Percentiles rank a stretch among this genome's conserved stretches.
phyloP scores from a whole-genome alignment of 495 filamentous ascomycete species.

The Podospora pseudocomata region DNA sequence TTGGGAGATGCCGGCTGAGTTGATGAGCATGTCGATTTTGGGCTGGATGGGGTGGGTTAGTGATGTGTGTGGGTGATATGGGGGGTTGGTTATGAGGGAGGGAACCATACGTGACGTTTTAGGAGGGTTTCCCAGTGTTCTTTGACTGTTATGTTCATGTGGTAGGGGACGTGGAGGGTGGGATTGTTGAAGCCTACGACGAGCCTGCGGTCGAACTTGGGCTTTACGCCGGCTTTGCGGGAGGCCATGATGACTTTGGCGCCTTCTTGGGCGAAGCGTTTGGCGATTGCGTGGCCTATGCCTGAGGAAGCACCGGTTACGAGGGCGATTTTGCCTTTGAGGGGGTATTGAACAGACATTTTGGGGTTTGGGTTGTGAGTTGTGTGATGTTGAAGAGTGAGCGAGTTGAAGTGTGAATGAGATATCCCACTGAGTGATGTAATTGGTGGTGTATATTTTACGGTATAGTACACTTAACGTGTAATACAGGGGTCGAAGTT shows the following conservation, averaged over 20 bases:
- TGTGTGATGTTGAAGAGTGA: background rate
- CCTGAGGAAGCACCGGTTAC: constrained; percentile 41
- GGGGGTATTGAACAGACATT: constrained; percentile 14
- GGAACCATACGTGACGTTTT: constrained; percentile 3
- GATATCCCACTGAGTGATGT: background rate
- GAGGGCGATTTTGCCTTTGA: constrained; percentile 36
- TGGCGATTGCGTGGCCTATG: constrained; percentile 56
- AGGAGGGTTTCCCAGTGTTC: constrained; percentile 24
- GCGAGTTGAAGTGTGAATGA: background rate
- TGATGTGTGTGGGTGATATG: background rate
- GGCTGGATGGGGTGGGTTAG: background rate
- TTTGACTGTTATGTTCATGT: constrained; percentile 25
- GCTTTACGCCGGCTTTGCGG: constrained; percentile 25
- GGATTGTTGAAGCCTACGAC: background rate
- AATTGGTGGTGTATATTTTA: background rate
- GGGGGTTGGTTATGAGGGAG: constrained; percentile 5
- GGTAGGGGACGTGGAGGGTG: constrained; percentile 15
- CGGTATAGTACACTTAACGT: background rate
- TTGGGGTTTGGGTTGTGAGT: background rate
- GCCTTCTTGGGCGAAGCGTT: constrained; percentile 60
- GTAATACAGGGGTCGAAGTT: background rate
- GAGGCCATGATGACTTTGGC: constrained; percentile 56
- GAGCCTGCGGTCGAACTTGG: constrained; percentile 38
- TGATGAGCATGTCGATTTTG: constrained; percentile 64
- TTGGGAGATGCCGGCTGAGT: constrained; percentile 69